Evolutionary conservation across 352 stramenopile species (phyloP), one percentile per base, ranked within the genome.

Genomic region (Elongisporangium anandrum): DNA sequence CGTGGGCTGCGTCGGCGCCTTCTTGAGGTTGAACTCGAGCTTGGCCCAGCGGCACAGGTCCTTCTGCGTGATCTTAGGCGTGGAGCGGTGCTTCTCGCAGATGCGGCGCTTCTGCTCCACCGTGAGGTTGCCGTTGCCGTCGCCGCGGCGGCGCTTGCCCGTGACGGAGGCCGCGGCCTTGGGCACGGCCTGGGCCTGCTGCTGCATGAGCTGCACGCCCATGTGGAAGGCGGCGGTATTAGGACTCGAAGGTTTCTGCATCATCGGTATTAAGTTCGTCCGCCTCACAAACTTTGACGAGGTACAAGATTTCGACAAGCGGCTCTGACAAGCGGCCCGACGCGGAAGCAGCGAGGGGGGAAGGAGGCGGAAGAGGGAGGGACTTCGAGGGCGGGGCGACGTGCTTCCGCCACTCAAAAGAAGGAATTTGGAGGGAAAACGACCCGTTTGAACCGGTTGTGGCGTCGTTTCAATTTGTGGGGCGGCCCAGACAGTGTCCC

Each of bases 51-150:
- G 83, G 54, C 83, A 93, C 45, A 95, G 56, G 61, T 95, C 85
- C 66, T 95, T 93, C 66, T 95, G 85, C 63, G 85, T 95, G 69
- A 93, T 93, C 71, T 93, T 93, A 55, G 85, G 85, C 65, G 83
- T 93, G 56, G 65, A 81, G 22, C 81, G 81, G 70, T 95, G 80
- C 65, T 95, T 95, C 71, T 93, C 83, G 61, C 83, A 93, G 68
- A 95, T 95, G 64, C 83, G 81, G 20, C 83, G 85, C 79, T 93
- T 93, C 70, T 95, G 85, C 63, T 95, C 83, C 21, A 93, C 82
- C 58, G 85, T 95, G 29, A 95, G 68, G 67, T 95, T 95, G 24
- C 85, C 85, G 52, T 70, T 76, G 26, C 85, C 85, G 22, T 87
- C 83, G 21, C 70, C 70, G 45, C 83, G 78, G 38, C 73, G 71